Percentiles rank a stretch among this genome's conserved stretches.
Evolutionary conservation across 495 filamentous ascomycete species (phyloP).

Genomic region (Aspergillus bridgeri): DNA sequence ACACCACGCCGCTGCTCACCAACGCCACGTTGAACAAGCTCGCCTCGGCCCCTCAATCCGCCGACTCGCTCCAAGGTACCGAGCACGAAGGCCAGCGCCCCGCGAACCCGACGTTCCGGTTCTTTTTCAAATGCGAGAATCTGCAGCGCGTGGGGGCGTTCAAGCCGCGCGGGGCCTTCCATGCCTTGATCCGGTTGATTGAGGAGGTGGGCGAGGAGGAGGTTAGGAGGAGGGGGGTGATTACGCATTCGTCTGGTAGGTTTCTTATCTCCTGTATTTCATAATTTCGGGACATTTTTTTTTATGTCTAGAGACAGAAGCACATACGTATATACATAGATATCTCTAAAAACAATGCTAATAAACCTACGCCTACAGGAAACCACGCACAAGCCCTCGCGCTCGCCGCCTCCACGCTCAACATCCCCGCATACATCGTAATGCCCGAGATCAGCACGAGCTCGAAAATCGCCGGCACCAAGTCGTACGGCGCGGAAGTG

Average conservation of each 20-base stretch:
- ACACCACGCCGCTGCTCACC: constrained; percentile 80
- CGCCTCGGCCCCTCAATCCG: constrained; percentile 66
- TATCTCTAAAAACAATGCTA: constrained; percentile 10
- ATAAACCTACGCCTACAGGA: constrained; percentile 43
- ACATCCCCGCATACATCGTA: constrained; percentile 73
- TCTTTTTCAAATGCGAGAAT: constrained; percentile 98
- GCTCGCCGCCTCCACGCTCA: constrained; percentile 68
- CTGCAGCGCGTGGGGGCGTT: constrained; percentile 88
- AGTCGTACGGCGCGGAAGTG: constrained; percentile 70
- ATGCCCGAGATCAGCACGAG: constrained; percentile 84
- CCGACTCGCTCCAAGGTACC: constrained; percentile 51
- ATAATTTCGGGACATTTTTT: no score
- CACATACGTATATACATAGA: no score
- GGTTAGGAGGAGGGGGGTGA: constrained; percentile 62
- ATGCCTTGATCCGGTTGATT: constrained; percentile 74
- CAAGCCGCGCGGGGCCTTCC: constrained; percentile 87
- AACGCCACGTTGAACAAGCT: constrained; percentile 66
- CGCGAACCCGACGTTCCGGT: constrained; percentile 60
- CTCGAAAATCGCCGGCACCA: constrained; percentile 81
- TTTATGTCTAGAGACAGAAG: no score
- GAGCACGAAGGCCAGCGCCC: constrained; percentile 55
- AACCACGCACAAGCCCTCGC: constrained; percentile 96
- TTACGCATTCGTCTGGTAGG: constrained; percentile 86
- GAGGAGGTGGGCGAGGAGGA: constrained; percentile 58
- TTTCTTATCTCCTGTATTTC: background rate